Evolutionary conservation across 768 basidiomycete genomes (phyloP), one percentile per base, ranked within the genome.

Genomic region (Hygrocybe punicea): DNA sequence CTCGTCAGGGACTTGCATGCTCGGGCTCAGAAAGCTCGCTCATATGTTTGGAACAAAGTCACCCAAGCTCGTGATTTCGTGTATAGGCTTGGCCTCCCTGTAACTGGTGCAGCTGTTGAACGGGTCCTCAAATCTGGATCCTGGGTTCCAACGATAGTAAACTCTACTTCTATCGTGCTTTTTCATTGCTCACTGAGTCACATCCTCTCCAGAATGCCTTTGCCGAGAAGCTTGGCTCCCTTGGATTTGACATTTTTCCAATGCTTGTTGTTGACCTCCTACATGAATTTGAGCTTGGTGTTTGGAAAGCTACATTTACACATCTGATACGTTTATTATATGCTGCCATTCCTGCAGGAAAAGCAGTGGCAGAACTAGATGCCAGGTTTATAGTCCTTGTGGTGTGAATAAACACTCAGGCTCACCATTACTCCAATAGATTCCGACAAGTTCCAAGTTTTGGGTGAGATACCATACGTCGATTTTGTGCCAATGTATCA

Each of bases 401-500:
- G 4, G 21, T 6, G 14, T 24, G 17, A 47, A 9, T 50, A 13
- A 9, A 14, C 5, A n/a, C 21, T 25, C 8, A 25, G n/a, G n/a
- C n/a, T n/a, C n/a, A n/a, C n/a, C n/a, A 11, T 10, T 69, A 29
- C 40, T 42, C 40, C 3, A 40, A 1, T 21, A 72, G 71, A n/a
- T 75, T 65, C 54, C 66, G 66, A 0, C 17, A 49, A 33, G 58
- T 70, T 2, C 59, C 71, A 23, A 65, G 67, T 11, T 73, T 71
- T 58, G 71, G 72, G 0, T 48, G 61, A 2, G 64, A 58, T 5
- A 69, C 70, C 0, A 80, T 81, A 7, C 67, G 72, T 0, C 53
- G 60, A 9, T 79, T 80, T 51, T 50, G 60, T 16, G 51, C 45
- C 0, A 76, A 77, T 57, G 65, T 71, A 0, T 69, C 72, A 0